Conservation (phyloP, 2,329 filamentous ascomycete genomes). For the Arthrobotrys megalospora region DNA sequence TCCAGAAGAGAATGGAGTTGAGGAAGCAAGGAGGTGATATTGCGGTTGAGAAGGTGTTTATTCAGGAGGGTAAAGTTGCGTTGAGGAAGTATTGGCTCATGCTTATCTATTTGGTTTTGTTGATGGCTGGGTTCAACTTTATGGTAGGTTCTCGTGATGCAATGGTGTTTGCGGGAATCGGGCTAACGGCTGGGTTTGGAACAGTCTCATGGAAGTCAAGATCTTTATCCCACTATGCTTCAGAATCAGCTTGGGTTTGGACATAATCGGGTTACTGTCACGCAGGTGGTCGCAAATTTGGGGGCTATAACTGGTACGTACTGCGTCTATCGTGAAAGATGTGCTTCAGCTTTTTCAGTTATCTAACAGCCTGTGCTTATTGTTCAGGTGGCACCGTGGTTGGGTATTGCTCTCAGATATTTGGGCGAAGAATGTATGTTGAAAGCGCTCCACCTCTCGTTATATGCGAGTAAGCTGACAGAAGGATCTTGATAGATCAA, state of each 20-base stretch:
- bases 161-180: background rate
- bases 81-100: slow-evolving; percentile 84
- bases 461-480: background rate
- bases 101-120: slow-evolving; percentile 83
- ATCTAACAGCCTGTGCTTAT: background rate
- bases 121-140: slow-evolving; percentile 94
- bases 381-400: slow-evolving; percentile 76
- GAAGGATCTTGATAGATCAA: slow-evolving; percentile 66
- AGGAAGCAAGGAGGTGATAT: slow-evolving; percentile 72
- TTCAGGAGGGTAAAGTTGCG: slow-evolving; percentile 83
- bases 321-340: background rate
- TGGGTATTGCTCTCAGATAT: slow-evolving; percentile 81
- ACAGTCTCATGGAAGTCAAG: slow-evolving; percentile 79
- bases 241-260: slow-evolving; percentile 73
- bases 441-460: background rate
- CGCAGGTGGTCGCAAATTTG: slow-evolving; percentile 80
- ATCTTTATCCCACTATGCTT: slow-evolving; percentile 76
- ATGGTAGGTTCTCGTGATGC: slow-evolving; percentile 71
- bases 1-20: slow-evolving; percentile 74
- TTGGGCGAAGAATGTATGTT: slow-evolving; percentile 74
- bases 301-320: slow-evolving; percentile 74
- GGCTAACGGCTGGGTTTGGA: background rate
- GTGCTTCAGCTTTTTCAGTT: background rate
- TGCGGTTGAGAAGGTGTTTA: slow-evolving; percentile 74
- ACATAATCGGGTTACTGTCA: slow-evolving; percentile 76